A percentile compares a stretch with the other conserved stretches of the same genome.
Conservation (phyloP, 2,329 filamentous ascomycete genomes). For the Emergomyces africanus region DNA sequence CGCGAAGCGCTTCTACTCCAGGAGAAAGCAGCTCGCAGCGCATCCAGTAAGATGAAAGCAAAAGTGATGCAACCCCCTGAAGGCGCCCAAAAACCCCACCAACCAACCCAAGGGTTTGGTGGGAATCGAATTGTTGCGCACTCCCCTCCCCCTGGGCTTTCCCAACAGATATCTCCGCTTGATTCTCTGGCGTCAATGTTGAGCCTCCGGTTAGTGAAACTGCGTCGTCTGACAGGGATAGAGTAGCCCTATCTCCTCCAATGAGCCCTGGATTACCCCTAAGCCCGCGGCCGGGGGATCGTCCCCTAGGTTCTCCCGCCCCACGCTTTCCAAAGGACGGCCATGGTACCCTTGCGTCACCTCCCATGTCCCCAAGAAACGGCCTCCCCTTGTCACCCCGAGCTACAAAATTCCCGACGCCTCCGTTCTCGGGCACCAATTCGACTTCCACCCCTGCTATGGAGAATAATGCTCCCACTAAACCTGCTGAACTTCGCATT, state of each 20-base stretch:
- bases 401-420: conserved; percentile 59
- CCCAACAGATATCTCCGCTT: conserved; percentile 11
- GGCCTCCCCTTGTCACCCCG: conserved; percentile 55
- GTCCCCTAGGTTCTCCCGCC: conserved; percentile 46
- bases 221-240: conserved; percentile 20
- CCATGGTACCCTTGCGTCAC: conserved; percentile 41
- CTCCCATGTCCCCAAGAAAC: conserved; percentile 54
- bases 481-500: conserved; percentile 11
- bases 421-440: conserved; percentile 17
- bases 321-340: conserved; percentile 43
- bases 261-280: conserved; percentile 52
- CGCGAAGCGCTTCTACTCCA: conserved; percentile 56
- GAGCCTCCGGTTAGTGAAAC: conserved; percentile 14
- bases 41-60: conserved; percentile 59
- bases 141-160: conserved; percentile 13
- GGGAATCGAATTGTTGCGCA: conserved; percentile 15
- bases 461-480: conserved; percentile 22
- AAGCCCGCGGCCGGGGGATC: conserved; percentile 48
- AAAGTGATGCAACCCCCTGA: conserved; percentile 41
- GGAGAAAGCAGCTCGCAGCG: conserved; percentile 57
- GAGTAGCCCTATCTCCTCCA: conserved; percentile 33
- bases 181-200: conserved; percentile 22
- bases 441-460: neutral
- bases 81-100: neutral
- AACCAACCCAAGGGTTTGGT: conserved; percentile 25